Conservation (phyloP, 2,329 filamentous ascomycete species). For the Penicillium janthinellum region DNA sequence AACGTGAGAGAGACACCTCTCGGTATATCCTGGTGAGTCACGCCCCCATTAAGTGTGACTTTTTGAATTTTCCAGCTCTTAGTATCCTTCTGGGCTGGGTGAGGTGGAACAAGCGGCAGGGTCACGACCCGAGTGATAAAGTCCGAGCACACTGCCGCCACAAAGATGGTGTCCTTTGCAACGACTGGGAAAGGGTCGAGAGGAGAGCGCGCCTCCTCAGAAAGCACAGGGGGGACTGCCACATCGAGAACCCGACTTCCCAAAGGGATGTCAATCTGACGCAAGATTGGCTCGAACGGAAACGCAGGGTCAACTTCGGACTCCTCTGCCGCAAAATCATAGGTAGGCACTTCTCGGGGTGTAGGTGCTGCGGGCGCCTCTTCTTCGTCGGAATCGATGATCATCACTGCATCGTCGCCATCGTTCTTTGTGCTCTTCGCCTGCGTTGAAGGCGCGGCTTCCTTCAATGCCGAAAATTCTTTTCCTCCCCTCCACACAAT, state of each 20-base stretch:
- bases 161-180: slow-evolving; percentile 54
- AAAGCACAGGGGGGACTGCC: slow-evolving; percentile 51
- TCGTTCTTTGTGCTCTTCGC: slow-evolving; percentile 27
- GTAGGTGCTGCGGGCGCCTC: slow-evolving; percentile 40
- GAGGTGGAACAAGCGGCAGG: slow-evolving; percentile 57
- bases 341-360: slow-evolving; percentile 20
- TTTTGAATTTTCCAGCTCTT: slow-evolving; percentile 49
- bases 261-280: slow-evolving; percentile 58
- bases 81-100: slow-evolving; percentile 41
- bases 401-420: slow-evolving; percentile 52
- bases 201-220: slow-evolving; percentile 40
- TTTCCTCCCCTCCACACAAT: slow-evolving; percentile 63
- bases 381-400: slow-evolving; percentile 60
- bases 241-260: slow-evolving; percentile 57
- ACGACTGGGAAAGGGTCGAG: slow-evolving; percentile 50
- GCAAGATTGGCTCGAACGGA: slow-evolving; percentile 57
- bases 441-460: slow-evolving; percentile 26
- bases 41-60: slow-evolving; percentile 49
- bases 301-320: slow-evolving; percentile 58
- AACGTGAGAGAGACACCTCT: slow-evolving; percentile 57
- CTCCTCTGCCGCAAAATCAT: slow-evolving; percentile 57
- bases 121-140: slow-evolving; percentile 58
- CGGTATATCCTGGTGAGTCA: slow-evolving; percentile 55
- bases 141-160: slow-evolving; percentile 60
- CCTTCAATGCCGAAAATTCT: slow-evolving; percentile 43